Conservation (phyloP, 2,329 filamentous ascomycete species). For the Didymella exigua region DNA sequence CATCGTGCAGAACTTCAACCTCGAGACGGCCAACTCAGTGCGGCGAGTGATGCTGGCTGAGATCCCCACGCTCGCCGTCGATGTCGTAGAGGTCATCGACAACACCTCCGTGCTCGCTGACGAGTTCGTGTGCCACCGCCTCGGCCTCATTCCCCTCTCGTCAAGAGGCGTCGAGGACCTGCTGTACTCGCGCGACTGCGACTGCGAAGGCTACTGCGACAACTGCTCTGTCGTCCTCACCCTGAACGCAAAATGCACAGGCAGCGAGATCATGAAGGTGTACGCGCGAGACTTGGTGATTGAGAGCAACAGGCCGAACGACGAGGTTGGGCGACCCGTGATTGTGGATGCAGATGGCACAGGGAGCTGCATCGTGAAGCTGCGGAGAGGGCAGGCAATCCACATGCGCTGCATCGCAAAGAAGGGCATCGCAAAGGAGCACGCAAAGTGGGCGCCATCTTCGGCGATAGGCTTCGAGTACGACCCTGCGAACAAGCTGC, state of each 20-base stretch:
- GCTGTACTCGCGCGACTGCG: constrained; percentile 89
- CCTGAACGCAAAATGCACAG: constrained; percentile 83
- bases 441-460: constrained; percentile 96
- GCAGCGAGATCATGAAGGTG: constrained; percentile 88
- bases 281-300: constrained; percentile 89
- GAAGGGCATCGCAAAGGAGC: constrained; percentile 98
- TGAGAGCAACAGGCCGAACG: constrained; percentile 70
- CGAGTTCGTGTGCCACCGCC: constrained; percentile 91
- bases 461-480: constrained; percentile 96
- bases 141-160: constrained; percentile 87
- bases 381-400: constrained; percentile 87
- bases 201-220: constrained; percentile 94
- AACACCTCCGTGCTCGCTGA: constrained; percentile 97
- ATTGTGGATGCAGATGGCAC: constrained; percentile 81
- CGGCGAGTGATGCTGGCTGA: constrained; percentile 91
- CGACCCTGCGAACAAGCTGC: constrained; percentile 94
- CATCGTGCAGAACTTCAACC: constrained; percentile 84
- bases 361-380: constrained; percentile 86
- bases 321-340: constrained; percentile 78
- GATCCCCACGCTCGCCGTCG: constrained; percentile 92
- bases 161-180: constrained; percentile 82
- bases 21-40: constrained; percentile 90
- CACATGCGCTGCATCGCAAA: constrained; percentile 92
- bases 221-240: constrained; percentile 85
- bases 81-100: constrained; percentile 87